Evolutionary conservation across 106 monocot genomes (phyloP), one percentile per base, ranked within the genome.

Genomic region (Ottelia alismoides): DNA sequence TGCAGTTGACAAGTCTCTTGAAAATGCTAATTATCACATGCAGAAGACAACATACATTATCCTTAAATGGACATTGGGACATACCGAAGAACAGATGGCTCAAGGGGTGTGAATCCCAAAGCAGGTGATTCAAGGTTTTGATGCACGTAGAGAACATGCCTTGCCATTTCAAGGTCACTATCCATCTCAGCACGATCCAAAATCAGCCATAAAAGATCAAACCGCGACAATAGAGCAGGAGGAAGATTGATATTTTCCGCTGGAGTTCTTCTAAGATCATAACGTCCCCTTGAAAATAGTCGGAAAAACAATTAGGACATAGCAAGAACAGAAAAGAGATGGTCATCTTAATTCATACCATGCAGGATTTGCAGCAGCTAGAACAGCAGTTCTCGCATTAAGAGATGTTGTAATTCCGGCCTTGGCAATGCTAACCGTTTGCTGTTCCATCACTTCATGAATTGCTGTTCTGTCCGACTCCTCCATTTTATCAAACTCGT

Each of bases 261-360:
- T 47, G 96, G 96, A 30, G 96, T 89, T 68, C 96, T 78, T 53
- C 96, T 67, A 61, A 96, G 75, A 74, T 96, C 96, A 53, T 96
- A 96, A 65, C 96, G 81, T 49, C 96, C 96, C 96, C 96, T 96
- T n/a, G n/a, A n/a, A n/a, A n/a, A n/a, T n/a, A n/a, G n/a, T n/a
- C n/a, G n/a, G n/a, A n/a, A n/a, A n/a, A n/a, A 49, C 16, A 65
- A 57, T 25, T 20, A 49, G 17, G 22, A 20, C 62, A 45, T 51
- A 27, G 19, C 27, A n/a, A n/a, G n/a, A n/a, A n/a, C n/a, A n/a
- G n/a, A n/a, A n/a, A n/a, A n/a, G n/a, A n/a, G n/a, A n/a, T n/a
- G n/a, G n/a, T n/a, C n/a, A n/a, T n/a, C n/a, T n/a, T n/a, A n/a
- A n/a, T n/a, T n/a, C n/a, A n/a, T 85, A 96, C 96, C 96, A 96